A percentile compares a stretch with the other conserved stretches of the same genome.
These are phyloP conservation scores for Talinum fruticosum DNA, from an alignment of 148 eudicot genomes.

Conservation along the genomic window DNA sequence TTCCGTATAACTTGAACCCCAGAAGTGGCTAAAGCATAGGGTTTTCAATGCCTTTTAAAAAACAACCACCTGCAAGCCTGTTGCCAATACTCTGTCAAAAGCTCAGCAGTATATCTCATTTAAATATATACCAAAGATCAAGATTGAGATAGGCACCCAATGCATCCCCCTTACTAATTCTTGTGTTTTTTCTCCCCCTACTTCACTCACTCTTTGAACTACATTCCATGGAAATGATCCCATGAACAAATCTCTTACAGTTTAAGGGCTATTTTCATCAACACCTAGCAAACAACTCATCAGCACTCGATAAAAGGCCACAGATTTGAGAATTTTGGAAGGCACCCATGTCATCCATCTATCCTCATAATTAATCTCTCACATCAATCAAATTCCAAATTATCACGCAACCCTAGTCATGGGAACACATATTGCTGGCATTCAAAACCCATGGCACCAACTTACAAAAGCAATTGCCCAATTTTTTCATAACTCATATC, in stretches of 20 bases:
- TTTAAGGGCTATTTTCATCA: background rate
- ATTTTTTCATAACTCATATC: too few species aligned
- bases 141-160: background rate
- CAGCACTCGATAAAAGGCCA: background rate
- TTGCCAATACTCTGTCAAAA: background rate
- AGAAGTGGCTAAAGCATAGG: too few species aligned
- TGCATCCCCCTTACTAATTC: background rate
- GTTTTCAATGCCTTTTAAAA: background rate
- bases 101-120: background rate
- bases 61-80: background rate
- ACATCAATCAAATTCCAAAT: background rate
- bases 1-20: too few species aligned
- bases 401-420: background rate
- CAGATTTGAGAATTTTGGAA: background rate
- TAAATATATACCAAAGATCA: background rate
- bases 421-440: background rate
- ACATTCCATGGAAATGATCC: too few species aligned
- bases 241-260: too few species aligned
- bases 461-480: too few species aligned
- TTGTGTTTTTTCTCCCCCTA: background rate
- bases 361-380: background rate
- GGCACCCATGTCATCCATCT: background rate
- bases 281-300: background rate
- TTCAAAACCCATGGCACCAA: background rate
- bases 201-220: background rate